Evolutionary conservation across 2,329 filamentous ascomycete genomes (phyloP).

Genomic region (Hymenoscyphus infarciens): DNA sequence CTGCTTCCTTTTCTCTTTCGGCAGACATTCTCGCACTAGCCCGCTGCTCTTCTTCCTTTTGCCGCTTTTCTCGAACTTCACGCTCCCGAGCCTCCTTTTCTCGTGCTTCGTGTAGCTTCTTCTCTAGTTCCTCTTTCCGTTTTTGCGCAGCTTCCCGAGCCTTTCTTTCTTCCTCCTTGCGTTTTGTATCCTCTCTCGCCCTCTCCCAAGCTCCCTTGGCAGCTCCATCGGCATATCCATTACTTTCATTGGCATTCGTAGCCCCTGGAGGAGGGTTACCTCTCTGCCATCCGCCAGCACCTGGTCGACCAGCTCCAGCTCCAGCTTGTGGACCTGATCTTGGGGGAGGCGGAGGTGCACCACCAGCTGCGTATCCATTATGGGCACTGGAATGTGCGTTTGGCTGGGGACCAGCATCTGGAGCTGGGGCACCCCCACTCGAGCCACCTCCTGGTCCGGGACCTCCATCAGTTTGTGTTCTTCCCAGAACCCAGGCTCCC

Average conservation of each 20-base stretch:
- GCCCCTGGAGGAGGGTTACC: conserved; percentile 17
- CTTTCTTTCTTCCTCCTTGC: conserved; percentile 15
- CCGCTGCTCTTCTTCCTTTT: conserved; percentile 23
- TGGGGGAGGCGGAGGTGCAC: conserved; percentile 20
- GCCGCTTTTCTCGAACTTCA: conserved; percentile 19
- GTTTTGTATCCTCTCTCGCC: conserved; percentile 55
- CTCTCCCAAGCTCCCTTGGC: conserved; percentile 61
- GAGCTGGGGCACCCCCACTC: conserved; percentile 14
- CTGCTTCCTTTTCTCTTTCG: conserved; percentile 7
- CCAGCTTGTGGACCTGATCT: conserved; percentile 28
- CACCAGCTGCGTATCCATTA: conserved; percentile 27
- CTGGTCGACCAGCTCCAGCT: conserved; percentile 26
- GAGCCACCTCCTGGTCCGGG: conserved; percentile 33
- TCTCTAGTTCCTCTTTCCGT: conserved; percentile 36
- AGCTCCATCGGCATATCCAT: conserved; percentile 23
- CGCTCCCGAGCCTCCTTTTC: conserved; percentile 49
- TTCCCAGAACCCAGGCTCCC: conserved; percentile 73
- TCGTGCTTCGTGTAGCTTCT: conserved; percentile 49
- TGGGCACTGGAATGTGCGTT: conserved; percentile 25
- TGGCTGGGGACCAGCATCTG: conserved; percentile 18
- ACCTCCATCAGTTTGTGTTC: conserved; percentile 53
- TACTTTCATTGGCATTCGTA: conserved; percentile 19
- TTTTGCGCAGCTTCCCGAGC: conserved; percentile 27
- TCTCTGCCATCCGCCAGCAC: conserved; percentile 27
- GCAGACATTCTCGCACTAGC: conserved; percentile 7